A percentile compares a stretch with the other conserved stretches of the same genome.
These are phyloP conservation scores for Pyrus betulifolia DNA, from an alignment of 306 rosid genomes.

Conservation along the genomic window DNA sequence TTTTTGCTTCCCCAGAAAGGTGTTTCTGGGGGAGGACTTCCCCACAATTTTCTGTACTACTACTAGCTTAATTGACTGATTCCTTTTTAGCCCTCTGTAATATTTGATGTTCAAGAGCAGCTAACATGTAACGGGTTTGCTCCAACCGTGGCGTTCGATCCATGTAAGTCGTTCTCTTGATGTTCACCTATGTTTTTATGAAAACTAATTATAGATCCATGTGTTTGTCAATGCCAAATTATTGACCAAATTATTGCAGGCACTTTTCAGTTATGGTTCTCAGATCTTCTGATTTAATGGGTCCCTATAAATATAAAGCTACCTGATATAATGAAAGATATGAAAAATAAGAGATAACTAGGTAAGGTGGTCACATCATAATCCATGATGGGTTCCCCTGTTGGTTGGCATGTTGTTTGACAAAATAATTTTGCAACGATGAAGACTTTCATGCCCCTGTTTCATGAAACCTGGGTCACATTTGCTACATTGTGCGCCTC, in stretches of 20 bases:
- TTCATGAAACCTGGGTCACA: neutral
- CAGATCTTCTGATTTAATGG: neutral
- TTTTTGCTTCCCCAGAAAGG: slow-evolving; percentile 19
- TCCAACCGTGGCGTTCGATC: neutral
- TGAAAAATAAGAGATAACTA: neutral
- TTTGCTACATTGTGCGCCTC: neutral
- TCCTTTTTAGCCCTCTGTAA: neutral
- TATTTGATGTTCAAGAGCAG: neutral
- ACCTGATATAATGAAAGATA: neutral
- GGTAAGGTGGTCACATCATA: neutral
- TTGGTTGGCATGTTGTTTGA: neutral
- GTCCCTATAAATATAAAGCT: neutral
- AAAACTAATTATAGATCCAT: neutral
- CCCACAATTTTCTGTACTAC: slow-evolving; percentile 32
- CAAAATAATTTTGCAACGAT: neutral
- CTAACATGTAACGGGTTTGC: neutral
- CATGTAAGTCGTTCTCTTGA: neutral
- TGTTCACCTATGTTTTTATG: neutral
- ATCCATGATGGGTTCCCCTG: neutral
- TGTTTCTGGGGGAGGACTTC: slow-evolving; percentile 26
- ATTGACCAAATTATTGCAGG: neutral
- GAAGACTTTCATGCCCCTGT: neutral
- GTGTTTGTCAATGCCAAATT: neutral
- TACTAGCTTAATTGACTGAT: slow-evolving; percentile 22
- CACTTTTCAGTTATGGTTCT: neutral